A percentile compares a stretch with the other conserved stretches of the same genome.
These are phyloP conservation scores for Metschnikowia lunata DNA, from an alignment of 805 yeast genomes.

Conservation along the genomic window DNA sequence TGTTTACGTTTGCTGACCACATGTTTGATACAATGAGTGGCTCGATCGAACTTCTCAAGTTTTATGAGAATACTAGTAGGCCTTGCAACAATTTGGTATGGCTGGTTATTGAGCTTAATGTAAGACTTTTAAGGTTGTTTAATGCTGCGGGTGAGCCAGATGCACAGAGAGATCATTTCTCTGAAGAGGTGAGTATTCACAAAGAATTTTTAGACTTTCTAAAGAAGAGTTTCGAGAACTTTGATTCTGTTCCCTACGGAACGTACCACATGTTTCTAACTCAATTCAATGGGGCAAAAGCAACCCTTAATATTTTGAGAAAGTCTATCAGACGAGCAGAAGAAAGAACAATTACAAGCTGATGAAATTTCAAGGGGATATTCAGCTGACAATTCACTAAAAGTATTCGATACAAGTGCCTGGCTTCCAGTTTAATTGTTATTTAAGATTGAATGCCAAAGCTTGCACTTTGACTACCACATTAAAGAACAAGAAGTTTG, in stretches of 20 bases:
- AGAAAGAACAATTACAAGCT: no score
- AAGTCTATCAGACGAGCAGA: no score
- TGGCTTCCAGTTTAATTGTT: no score
- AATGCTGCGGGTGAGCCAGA: background rate
- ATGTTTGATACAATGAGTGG: background rate
- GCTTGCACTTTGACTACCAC: no score
- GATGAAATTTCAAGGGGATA: no score
- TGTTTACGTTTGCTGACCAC: background rate
- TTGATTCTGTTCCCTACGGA: background rate
- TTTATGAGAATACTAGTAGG: background rate
- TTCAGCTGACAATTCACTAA: no score
- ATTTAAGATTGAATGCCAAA: no score
- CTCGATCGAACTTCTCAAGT: background rate
- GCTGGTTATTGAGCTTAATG: constrained; percentile 1
- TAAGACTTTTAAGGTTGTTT: background rate
- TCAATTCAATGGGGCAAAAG: background rate
- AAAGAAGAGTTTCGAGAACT: background rate
- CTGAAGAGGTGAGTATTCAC: background rate
- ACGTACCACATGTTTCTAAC: background rate
- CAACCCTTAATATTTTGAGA: background rate
- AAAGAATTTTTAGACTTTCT: background rate
- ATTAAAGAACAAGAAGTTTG: no score
- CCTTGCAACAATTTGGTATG: constrained; percentile 2
- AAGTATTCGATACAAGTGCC: no score
- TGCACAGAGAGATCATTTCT: background rate